phyloP scores from a whole-genome alignment of 2,329 filamentous ascomycete species.

The Xylariaceae sp. region DNA sequence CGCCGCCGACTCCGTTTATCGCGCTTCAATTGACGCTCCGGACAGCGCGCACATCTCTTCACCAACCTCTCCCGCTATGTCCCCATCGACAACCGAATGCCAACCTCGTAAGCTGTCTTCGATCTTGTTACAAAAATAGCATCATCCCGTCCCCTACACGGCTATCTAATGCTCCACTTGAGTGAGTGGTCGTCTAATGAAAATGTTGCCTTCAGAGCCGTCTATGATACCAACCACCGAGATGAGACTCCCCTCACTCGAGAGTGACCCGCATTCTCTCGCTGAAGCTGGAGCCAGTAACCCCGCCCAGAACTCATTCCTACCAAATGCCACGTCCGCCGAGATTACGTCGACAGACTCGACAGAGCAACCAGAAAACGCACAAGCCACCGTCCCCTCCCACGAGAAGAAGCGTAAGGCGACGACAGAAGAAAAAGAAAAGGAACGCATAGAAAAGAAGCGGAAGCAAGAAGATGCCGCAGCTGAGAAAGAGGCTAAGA shows the following conservation, averaged over 20 bases:
- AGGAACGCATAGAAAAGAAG: constrained; percentile 43
- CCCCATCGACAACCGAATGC: constrained; percentile 13
- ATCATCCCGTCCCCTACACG: neutral
- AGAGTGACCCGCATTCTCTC: constrained; percentile 33
- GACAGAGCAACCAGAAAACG: neutral
- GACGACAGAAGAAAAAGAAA: constrained; percentile 33
- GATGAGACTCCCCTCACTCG: constrained; percentile 24
- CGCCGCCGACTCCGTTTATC: neutral
- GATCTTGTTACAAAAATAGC: neutral
- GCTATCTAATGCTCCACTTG: neutral
- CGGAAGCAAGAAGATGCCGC: constrained; percentile 46
- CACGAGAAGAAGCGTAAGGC: constrained; percentile 37
- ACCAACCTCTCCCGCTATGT: constrained; percentile 18
- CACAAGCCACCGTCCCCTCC: constrained; percentile 1
- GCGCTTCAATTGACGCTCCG: constrained; percentile 23
- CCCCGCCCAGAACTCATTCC: constrained; percentile 34
- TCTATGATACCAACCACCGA: constrained; percentile 21
- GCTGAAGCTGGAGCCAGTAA: constrained; percentile 41
- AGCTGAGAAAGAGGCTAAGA: constrained; percentile 37
- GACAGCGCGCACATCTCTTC: constrained; percentile 18
- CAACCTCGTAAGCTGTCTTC: constrained; percentile 17
- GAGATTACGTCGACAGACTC: constrained; percentile 22
- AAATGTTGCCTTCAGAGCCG: constrained; percentile 9
- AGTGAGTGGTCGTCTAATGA: constrained; percentile 7
- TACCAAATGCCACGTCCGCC: constrained; percentile 30